These are phyloP conservation scores for Setaria italica DNA, from an alignment of 202 grass and related monocot species.

Conservation along the genomic window DNA sequence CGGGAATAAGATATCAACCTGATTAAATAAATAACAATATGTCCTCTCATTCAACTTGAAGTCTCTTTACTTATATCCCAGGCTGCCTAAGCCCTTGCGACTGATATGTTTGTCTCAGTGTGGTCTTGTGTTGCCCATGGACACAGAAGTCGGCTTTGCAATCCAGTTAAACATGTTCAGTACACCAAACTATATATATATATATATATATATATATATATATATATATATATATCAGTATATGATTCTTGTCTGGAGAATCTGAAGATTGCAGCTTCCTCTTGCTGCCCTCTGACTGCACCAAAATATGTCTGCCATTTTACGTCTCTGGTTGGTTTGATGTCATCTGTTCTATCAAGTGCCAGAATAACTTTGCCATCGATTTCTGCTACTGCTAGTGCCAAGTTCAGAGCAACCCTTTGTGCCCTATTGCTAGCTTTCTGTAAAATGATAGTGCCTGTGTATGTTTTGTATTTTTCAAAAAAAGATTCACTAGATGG, in stretches of 20 bases:
- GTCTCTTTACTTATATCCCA: neutral
- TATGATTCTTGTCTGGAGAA: neutral
- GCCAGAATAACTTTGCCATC: neutral
- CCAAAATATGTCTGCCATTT: neutral
- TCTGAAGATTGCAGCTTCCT: slow-evolving; percentile 9
- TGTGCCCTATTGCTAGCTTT: neutral
- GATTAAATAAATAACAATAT: neutral
- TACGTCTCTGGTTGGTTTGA: neutral
- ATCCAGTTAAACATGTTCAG: neutral
- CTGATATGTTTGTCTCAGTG: neutral
- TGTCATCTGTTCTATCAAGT: neutral
- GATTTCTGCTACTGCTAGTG: neutral
- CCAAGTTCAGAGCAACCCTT: slow-evolving; percentile 1
- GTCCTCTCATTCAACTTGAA: neutral
- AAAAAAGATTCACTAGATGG: neutral
- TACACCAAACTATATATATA: neutral
- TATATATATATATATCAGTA: neutral
- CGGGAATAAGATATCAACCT: too few species aligned
- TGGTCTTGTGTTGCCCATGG: neutral
- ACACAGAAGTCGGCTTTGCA: slow-evolving; percentile 17
- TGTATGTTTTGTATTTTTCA: neutral
- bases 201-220: neutral
- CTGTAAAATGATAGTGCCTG: neutral
- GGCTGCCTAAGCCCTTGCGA: neutral
- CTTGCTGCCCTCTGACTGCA: neutral